Evolutionary conservation across 2,329 filamentous ascomycete genomes (phyloP).

Genomic region (Colletotrichum nymphaeae): DNA sequence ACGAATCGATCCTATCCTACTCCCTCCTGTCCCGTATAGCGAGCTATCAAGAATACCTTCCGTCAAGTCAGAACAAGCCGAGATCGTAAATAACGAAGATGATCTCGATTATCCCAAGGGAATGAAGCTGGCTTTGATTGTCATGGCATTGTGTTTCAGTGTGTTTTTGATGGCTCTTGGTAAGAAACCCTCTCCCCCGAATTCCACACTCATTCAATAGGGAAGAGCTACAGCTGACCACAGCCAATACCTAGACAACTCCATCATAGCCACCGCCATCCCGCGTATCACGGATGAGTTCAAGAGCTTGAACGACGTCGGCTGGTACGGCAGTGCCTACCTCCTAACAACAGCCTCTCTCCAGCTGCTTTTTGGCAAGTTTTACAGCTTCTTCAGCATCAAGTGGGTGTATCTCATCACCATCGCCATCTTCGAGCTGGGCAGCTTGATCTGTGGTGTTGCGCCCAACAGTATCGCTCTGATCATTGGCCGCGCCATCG

Average conservation of each 20-base stretch:
- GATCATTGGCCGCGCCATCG: conserved; percentile 49
- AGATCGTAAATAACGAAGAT: not conserved
- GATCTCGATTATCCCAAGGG: conserved; percentile 20
- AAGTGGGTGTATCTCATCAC: conserved; percentile 53
- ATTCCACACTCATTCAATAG: not conserved
- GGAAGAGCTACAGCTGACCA: not conserved
- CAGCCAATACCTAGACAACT: conserved; percentile 43
- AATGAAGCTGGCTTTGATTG: conserved; percentile 47
- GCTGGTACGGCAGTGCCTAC: conserved; percentile 61
- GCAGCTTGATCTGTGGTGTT: conserved; percentile 53
- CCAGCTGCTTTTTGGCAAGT: conserved; percentile 53
- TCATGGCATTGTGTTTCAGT: conserved; percentile 50
- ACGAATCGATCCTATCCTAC: not conserved
- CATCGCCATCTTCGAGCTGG: conserved; percentile 55
- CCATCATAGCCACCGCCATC: conserved; percentile 57
- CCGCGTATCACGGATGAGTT: conserved; percentile 56
- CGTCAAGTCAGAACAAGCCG: not conserved
- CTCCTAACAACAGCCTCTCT: conserved; percentile 54
- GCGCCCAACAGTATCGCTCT: conserved; percentile 46
- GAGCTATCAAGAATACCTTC: not conserved
- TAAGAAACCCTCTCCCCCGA: conserved; percentile 23
- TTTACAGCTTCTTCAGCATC: conserved; percentile 58
- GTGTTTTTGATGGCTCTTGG: conserved; percentile 56
- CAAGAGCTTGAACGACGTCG: conserved; percentile 57
- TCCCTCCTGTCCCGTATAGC: not conserved